Evolutionary conservation across 768 basidiomycete genomes (phyloP), one percentile per base, ranked within the genome.

Genomic region (Pholiota conissans): DNA sequence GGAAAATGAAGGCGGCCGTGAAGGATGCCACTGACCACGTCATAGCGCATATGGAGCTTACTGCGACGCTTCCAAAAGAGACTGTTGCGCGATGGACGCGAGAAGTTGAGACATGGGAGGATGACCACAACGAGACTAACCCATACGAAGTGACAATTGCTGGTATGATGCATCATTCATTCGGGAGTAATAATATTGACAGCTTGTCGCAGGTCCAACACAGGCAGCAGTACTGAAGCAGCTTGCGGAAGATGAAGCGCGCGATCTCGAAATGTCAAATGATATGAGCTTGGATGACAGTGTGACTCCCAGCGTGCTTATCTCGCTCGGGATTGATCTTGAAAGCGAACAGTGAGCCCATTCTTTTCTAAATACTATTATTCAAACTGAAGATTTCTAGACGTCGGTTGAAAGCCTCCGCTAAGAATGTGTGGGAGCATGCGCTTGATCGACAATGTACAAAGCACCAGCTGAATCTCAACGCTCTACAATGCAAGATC

Each of bases 271-370:
- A 32, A 37, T 30, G 6, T 56, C 57, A 2, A 46, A 16, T 39
- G 59, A 55, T 45, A 56, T 49, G 14, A 40, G 57, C 3, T 24
- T 63, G 11, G 35, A 65, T 45, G 56, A 62, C 6, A 51, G 52
- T 10, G 42, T 64, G 13, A 57, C 65, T 5, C 58, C 62, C 8
- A 57, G 56, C 24, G 57, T 55, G 3, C 35, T 66, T 3, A 65
- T 69, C 4, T 35, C 48, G 2, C 18, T 35, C 7, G 66, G 68
- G 2, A 26, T 69, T 3, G 61, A 63, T 24, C 26, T 70, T 0
- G 69, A 68, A 35, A 55, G 51, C 0, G 52, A 63, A 49, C 61
- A 67, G 64, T 68, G 34, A n/a, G 62, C 57, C 16, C 29, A 13
- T 37, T n/a, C 47, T 11, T 28, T 27, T 46, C 24, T 30, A n/a